Evolutionary conservation across 306 rosid species (phyloP), one percentile per base, ranked within the genome.

Genomic region (Begonia fuchsioides): DNA sequence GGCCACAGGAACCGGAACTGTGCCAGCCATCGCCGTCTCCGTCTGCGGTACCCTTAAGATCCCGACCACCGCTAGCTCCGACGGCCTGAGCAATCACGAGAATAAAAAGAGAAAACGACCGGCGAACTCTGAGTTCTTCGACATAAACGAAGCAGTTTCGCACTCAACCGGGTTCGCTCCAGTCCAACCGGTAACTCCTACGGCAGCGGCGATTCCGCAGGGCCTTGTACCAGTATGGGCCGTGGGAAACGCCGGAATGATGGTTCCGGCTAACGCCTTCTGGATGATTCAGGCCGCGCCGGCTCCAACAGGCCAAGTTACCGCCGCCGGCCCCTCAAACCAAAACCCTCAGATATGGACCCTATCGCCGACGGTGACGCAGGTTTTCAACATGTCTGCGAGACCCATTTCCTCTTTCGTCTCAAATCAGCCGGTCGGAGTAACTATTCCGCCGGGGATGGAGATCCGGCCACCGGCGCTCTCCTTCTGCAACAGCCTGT

Each of bases 181-280:
- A 20, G 61, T 79, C 8, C 73, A 68, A 40, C 58, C 68, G 10
- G 61, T 51, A 38, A 18, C 57, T 0, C 66, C 75, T 0, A 19
- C 50, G 2, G 32, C 12, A 5, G 32, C 12, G 12, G 45, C 12
- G 12, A 39, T 64, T 3, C 79, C 75, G 1, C 80, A 75, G 13
- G 80, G 87, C 11, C 54, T 75, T 5, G 71, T 80, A 2, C 80
- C 83, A 1, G 67, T 72, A 0, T 80, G 83, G 88, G 65, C 78
- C 0, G 68, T 80, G 6, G 73, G 75, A 0, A 66, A 65, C 63
- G 13, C 68, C 0, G 51, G 57, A 14, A 62, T 80, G 79, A 55
- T 77, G 73, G 71, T 77, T 20, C 86, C 86, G 3, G 63, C 86
- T 0, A 81, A 72, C 49, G 59, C 86, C 2, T 67, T 81, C 61